Evolutionary conservation across 1,284 basidiomycete genomes (phyloP), one percentile per base, ranked within the genome.

Genomic region (Erythrobasidium hasegawianum): DNA sequence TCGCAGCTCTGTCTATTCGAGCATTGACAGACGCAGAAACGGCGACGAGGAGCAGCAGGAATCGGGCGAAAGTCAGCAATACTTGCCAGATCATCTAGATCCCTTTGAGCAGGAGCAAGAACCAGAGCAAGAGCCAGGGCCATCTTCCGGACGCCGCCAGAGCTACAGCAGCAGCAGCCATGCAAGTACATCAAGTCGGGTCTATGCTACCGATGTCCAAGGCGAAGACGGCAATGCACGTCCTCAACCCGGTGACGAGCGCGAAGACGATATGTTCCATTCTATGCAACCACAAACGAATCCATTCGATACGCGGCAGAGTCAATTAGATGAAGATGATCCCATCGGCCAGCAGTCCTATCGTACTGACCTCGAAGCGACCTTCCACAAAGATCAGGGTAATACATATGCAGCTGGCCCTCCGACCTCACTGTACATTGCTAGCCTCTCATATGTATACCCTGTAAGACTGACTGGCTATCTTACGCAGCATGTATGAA

Each of bases 1-100:
- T 13, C 53, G 61, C 10, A 55, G 43, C 29, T 64, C 61, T 10
- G 54, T 64, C 38, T 64, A 64, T 43, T 54, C 29, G 33, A 57
- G 45, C 61, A 18, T 64, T 26, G 61, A 64, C 40, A 53, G 54
- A n/a, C 11, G 59, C 43, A 18, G 59, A 38, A 39, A 43, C 18
- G 59, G 33, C 16, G 33, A 39, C 8, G 38, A 14, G n/a, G 50
- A 40, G 22, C 49, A 54, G 9, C 18, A 27, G 8, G 52, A 24
- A 20, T 8, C 8, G 52, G n/a, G 20, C 52, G 52, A 3, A 24
- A 22, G 8, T 13, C 59, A 50, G 16, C 33, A 33, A n/a, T 26
- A 45, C 5, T 39, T 43, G 18, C 24, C 20, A 40, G n/a, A n/a
- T n/a, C 38, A 39, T 64, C 53, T 27, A 39, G 39, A 53, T 52